Evolutionary conservation across 805 yeast genomes (phyloP).

Genomic region (Isabelozyma gotoi): DNA sequence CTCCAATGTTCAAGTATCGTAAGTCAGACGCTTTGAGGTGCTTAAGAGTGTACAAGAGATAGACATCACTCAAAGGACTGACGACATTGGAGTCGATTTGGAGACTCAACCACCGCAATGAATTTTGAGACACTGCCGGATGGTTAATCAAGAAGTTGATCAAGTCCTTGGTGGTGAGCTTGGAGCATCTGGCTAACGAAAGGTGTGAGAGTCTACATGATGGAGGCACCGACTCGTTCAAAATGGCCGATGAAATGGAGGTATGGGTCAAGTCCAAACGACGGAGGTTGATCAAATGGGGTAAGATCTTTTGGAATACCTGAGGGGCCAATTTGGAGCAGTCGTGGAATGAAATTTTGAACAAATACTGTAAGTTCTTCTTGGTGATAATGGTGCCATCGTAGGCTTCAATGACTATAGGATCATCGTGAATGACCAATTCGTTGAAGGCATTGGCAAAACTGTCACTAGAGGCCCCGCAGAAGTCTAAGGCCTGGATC

Average conservation of each 20-base stretch:
- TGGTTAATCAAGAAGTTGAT: slow-evolving; percentile 69
- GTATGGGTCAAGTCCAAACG: slow-evolving; percentile 83
- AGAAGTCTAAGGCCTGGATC: slow-evolving; percentile 76
- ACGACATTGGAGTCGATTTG: slow-evolving; percentile 65
- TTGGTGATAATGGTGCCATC: slow-evolving; percentile 4
- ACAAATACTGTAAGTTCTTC: slow-evolving; percentile 13
- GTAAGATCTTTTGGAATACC: slow-evolving; percentile 57
- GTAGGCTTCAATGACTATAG: slow-evolving; percentile 15
- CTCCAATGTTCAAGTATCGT: slow-evolving; percentile 60
- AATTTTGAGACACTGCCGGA: slow-evolving; percentile 53
- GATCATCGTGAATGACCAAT: slow-evolving; percentile 24
- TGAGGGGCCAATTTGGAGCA: slow-evolving; percentile 72
- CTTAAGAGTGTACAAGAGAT: slow-evolving; percentile 43
- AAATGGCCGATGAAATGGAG: slow-evolving; percentile 62
- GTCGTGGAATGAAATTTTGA: slow-evolving; percentile 76
- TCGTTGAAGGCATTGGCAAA: slow-evolving; percentile 61
- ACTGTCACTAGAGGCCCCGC: slow-evolving; percentile 74
- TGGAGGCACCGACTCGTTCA: slow-evolving; percentile 51
- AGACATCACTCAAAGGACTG: slow-evolving; percentile 53
- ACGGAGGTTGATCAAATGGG: slow-evolving; percentile 54
- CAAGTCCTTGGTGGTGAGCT: slow-evolving; percentile 69
- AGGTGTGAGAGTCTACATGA: slow-evolving; percentile 69
- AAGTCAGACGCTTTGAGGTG: slow-evolving; percentile 45
- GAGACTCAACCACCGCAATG: slow-evolving; percentile 64
- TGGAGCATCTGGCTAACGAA: slow-evolving; percentile 56